Percentiles rank a stretch among this genome's conserved stretches.
These are phyloP conservation scores for Lactifluus subvellereus DNA, from an alignment of 768 basidiomycete genomes.

Conservation along the genomic window DNA sequence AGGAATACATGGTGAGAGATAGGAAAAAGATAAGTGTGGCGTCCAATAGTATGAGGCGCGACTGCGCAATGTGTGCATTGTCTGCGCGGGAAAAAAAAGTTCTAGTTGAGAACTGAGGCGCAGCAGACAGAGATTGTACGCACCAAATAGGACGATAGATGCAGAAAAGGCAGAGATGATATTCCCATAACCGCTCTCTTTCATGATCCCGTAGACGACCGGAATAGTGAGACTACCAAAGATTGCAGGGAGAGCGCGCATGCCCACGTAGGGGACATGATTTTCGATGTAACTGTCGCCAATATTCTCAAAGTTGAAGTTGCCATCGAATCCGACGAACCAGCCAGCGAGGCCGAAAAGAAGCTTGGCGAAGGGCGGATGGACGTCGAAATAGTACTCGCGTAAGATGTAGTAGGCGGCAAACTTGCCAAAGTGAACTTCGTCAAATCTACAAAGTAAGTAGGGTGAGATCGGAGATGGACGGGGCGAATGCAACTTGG, in stretches of 20 bases:
- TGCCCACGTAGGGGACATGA: slow-evolving; percentile 90
- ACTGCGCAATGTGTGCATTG: slow-evolving; percentile 93
- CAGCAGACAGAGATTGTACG: slow-evolving; percentile 29
- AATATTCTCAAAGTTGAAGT: slow-evolving; percentile 91
- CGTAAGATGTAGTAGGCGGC: slow-evolving; percentile 89
- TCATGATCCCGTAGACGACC: slow-evolving; percentile 93
- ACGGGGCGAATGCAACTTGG: background rate
- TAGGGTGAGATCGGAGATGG: slow-evolving; percentile 9
- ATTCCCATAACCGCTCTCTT: slow-evolving; percentile 94
- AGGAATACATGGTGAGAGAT: slow-evolving; percentile 86
- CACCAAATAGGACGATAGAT: slow-evolving; percentile 79
- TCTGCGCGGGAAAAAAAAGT: slow-evolving; percentile 42
- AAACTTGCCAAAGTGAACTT: slow-evolving; percentile 99
- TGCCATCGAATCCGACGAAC: slow-evolving; percentile 94
- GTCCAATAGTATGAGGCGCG: slow-evolving; percentile 94
- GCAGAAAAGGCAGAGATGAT: slow-evolving; percentile 89
- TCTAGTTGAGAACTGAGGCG: background rate
- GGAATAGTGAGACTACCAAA: slow-evolving; percentile 88
- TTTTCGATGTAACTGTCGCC: slow-evolving; percentile 85
- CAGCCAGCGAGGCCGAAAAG: slow-evolving; percentile 91
- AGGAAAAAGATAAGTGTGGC: slow-evolving; percentile 95
- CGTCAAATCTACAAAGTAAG: slow-evolving; percentile 66
- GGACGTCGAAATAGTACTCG: slow-evolving; percentile 99
- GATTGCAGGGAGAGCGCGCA: slow-evolving; percentile 89
- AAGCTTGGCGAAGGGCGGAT: slow-evolving; percentile 95